Conservation (phyloP, 208 protist genomes). For the Paratrypanosoma confusum region DNA sequence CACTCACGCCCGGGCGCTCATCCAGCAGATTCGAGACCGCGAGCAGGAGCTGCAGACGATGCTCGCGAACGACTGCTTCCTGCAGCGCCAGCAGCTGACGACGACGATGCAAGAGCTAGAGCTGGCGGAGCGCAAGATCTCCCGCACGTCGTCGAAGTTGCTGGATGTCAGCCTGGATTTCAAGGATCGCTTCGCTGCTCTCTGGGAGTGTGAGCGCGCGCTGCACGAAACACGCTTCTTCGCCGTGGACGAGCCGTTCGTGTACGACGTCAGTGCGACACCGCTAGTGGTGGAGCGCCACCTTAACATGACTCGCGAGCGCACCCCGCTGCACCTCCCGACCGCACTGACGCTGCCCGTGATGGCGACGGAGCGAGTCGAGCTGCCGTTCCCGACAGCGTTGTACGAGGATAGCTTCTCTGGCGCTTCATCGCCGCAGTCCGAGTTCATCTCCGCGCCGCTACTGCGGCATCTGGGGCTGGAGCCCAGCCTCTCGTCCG, state of each 20-base stretch:
- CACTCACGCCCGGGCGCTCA: neutral
- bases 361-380: too few relatives aligned
- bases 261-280: slow-evolving; percentile 1
- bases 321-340: slow-evolving; percentile 1
- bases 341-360: slow-evolving; percentile 7
- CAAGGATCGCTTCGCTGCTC: neutral
- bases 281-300: slow-evolving; percentile 4
- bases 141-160: neutral
- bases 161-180: neutral
- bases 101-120: neutral
- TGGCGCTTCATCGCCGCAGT: too few relatives aligned
- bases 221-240: slow-evolving; percentile 3
- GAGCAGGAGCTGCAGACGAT: slow-evolving; percentile 1
- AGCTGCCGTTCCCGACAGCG: too few relatives aligned
- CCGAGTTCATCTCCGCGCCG: too few relatives aligned
- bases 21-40: neutral
- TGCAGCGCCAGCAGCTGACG: neutral
- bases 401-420: too few relatives aligned
- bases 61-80: slow-evolving; percentile 3
- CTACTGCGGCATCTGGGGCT: too few relatives aligned
- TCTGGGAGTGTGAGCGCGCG: neutral
- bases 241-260: neutral
- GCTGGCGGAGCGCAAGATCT: neutral
- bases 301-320: slow-evolving; percentile 2
- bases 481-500: too few relatives aligned